These are phyloP conservation scores for Evernia prunastri DNA, from an alignment of 495 filamentous ascomycete species.

Conservation along the genomic window DNA sequence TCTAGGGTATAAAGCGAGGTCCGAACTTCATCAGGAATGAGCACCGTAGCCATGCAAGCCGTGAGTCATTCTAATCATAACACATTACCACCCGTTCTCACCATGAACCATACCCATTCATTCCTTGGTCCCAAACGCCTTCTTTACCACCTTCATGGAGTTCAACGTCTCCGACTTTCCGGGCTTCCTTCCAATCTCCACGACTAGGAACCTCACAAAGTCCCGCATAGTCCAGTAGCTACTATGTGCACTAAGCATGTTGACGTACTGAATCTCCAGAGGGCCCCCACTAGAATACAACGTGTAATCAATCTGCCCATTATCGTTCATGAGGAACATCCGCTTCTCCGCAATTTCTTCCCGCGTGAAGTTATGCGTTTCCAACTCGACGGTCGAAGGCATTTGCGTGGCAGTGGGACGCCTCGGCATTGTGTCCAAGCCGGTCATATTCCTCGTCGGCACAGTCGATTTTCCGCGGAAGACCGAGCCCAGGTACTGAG, in stretches of 20 bases:
- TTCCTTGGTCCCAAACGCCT: constrained; percentile 27
- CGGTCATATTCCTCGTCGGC: constrained; percentile 22
- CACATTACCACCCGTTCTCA: background rate
- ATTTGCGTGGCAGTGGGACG: constrained; percentile 54
- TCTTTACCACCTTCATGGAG: constrained; percentile 72
- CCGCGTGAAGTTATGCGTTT: constrained; percentile 87
- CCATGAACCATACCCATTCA: background rate
- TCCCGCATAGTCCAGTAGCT: constrained; percentile 86
- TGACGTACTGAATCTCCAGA: constrained; percentile 89
- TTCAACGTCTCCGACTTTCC: constrained; percentile 61
- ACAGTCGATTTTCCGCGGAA: constrained; percentile 45
- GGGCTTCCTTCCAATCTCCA: constrained; percentile 73
- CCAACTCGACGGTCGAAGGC: constrained; percentile 86
- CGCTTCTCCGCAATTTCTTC: constrained; percentile 91
- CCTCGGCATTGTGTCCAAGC: constrained; percentile 21
- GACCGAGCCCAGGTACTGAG: constrained; percentile 57
- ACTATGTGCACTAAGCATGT: constrained; percentile 95
- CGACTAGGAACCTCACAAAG: constrained; percentile 77
- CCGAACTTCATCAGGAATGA: background rate
- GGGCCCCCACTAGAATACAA: constrained; percentile 72
- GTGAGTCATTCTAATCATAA: constrained; percentile 8
- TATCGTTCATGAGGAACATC: constrained; percentile 83
- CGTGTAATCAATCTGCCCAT: constrained; percentile 89
- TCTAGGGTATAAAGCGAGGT: constrained; percentile 8
- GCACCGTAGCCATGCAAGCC: constrained; percentile 1